Evolutionary conservation across 441 rosid genomes (phyloP).

Genomic region (Gossypium lobatum): DNA sequence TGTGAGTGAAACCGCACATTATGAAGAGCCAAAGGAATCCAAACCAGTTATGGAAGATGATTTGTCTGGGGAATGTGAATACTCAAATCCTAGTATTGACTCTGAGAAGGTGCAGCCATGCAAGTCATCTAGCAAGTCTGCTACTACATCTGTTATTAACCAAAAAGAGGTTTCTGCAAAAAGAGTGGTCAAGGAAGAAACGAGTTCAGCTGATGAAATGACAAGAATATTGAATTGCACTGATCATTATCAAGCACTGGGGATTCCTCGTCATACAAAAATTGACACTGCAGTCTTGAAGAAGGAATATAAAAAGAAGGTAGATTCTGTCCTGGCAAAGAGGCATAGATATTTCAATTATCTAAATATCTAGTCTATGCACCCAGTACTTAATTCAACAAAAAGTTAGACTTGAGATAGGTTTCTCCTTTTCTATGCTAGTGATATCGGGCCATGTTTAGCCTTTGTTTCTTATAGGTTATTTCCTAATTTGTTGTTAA

Average conservation of each 20-base stretch:
- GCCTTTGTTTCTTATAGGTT: conserved; percentile 4
- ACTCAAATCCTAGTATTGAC: conserved; percentile 47
- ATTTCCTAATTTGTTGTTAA: not conserved
- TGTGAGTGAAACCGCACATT: conserved; percentile 47
- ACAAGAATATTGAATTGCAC: conserved; percentile 67
- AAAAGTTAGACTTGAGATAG: not conserved
- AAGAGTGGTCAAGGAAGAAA: conserved; percentile 51
- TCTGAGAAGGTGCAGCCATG: conserved; percentile 58
- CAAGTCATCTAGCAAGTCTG: conserved; percentile 58
- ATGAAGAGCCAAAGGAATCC: conserved; percentile 61
- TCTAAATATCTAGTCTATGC: not conserved
- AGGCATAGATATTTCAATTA: not conserved
- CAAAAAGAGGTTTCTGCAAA: conserved; percentile 40
- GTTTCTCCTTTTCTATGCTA: not conserved
- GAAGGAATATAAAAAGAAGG: conserved; percentile 92
- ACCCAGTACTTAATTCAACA: not conserved
- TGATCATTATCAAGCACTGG: conserved; percentile 86
- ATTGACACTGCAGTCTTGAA: conserved; percentile 58
- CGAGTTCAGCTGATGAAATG: conserved; percentile 74
- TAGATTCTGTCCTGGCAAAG: conserved; percentile 15
- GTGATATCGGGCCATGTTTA: conserved; percentile 1
- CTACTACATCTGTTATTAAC: conserved; percentile 42
- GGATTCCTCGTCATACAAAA: conserved; percentile 63
- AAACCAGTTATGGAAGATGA: conserved; percentile 61
- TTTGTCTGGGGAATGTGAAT: conserved; percentile 54